Conservation (phyloP, 2,329 filamentous ascomycete species). For the Colletotrichum chlorophyti region DNA sequence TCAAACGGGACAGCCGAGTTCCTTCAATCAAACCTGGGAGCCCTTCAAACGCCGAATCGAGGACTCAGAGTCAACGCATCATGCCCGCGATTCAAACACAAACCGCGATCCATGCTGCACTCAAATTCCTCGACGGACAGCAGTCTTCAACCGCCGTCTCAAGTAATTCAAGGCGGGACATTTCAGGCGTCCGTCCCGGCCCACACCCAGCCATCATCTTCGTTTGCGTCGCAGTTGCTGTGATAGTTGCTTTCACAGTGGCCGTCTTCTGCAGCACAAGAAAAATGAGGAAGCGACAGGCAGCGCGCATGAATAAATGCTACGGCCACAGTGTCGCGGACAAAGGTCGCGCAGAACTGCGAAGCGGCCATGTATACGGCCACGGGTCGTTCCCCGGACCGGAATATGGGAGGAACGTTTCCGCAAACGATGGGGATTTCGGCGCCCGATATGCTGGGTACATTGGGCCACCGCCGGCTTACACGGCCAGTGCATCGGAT, state of each 20-base stretch:
- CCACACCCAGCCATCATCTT: background rate
- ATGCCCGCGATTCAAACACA: too few relatives aligned
- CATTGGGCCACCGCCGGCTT: background rate
- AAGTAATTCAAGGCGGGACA: too few relatives aligned
- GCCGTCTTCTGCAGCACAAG: background rate
- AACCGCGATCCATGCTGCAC: too few relatives aligned
- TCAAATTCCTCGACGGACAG: too few relatives aligned
- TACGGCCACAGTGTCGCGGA: background rate
- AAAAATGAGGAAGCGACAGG: background rate
- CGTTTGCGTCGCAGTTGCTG: background rate
- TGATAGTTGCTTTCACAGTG: background rate
- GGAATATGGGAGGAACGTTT: background rate
- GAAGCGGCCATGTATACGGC: background rate
- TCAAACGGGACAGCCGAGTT: too few relatives aligned
- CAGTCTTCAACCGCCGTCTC: too few relatives aligned
- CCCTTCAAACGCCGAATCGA: too few relatives aligned
- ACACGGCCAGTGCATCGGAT: background rate
- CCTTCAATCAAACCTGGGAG: too few relatives aligned
- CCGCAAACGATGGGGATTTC: background rate
- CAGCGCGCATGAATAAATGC: background rate
- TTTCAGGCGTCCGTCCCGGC: too few relatives aligned
- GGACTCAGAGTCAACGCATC: too few relatives aligned
- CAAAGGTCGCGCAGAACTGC: background rate
- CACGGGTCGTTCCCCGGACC: background rate
- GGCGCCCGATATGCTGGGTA: background rate